Base-by-base conservation (phyloP, 306 rosid species). In the Biancaea sappan region DNA sequence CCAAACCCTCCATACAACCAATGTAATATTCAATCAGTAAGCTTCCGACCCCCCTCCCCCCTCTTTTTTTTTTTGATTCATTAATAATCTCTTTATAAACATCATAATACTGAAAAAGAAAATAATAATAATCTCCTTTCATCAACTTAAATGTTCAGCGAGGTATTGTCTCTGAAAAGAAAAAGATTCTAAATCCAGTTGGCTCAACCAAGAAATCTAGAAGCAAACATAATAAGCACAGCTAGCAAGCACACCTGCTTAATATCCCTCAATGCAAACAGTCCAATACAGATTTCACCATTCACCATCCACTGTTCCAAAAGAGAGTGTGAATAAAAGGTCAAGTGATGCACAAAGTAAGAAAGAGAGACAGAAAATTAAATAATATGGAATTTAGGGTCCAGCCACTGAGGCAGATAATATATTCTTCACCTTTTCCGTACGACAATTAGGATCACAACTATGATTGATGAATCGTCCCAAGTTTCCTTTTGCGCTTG, bases 381-480 rank as follows among this genome's bases (percentile, higher is more conserved):
- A 71, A 77, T 37, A 75, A 52, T 65, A 31, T 8, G 21, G 53
- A 70, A 82, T 24, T 38, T 72, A 28, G 10, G 58, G 61, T 72
- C 68, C 41, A 66, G 40, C 4, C 7, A 62, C 62, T 47, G 43
- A 58, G 61, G 52, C 37, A 46, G 8, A 63, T 35, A 8, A 32
- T 38, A 52, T 32, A 71, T 32, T 81, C 80, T 32, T 81, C 80
- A 92, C 99, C 98, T 95, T 95, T 76, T 95, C 99, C 12, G 99
- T 95, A 56, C 91, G 92, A 77, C 99, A 95, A 82, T 95, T 95
- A 34, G 99, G 99, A 40, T 90, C 96, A 80, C 99, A 95, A 61
- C 99, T 95, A 74, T 95, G 99, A 87, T 92, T 95, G 79, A 95
- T 95, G 88, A 90, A 95, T 56, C 99, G 98, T 53, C 99, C 99